phyloP scores from a whole-genome alignment of 2,329 filamentous ascomycete species.

The Aspergillus sp. region DNA sequence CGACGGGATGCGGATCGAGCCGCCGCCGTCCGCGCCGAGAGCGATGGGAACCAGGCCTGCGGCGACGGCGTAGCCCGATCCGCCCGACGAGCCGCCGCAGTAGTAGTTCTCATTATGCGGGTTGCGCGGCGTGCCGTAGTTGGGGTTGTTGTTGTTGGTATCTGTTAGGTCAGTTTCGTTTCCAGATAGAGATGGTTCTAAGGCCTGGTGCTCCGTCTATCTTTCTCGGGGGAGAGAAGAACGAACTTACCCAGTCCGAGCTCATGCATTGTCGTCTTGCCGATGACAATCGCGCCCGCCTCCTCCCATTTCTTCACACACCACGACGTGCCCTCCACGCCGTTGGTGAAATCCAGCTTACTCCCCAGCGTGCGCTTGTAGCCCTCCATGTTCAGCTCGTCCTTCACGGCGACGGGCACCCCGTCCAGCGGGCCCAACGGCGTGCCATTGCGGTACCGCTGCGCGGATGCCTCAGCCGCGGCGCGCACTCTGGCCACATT shows the following conservation, averaged over 20 bases:
- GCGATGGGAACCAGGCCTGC: conserved; percentile 70
- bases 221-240: no score
- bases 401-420: conserved; percentile 79
- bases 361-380: conserved; percentile 68
- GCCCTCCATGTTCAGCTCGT: conserved; percentile 70
- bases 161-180: conserved; percentile 44
- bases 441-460: conserved; percentile 65
- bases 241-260: conserved; percentile 61
- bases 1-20: conserved; percentile 70
- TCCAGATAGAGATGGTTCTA: not conserved
- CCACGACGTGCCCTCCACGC: conserved; percentile 61
- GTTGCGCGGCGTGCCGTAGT: conserved; percentile 72
- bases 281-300: conserved; percentile 71
- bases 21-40: conserved; percentile 73
- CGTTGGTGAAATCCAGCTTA: conserved; percentile 54
- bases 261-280: conserved; percentile 78
- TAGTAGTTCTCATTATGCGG: conserved; percentile 76
- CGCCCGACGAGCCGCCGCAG: conserved; percentile 76
- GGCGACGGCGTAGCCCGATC: conserved; percentile 67
- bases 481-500: conserved; percentile 61
- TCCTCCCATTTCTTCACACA: conserved; percentile 69
- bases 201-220: no score
- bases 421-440: conserved; percentile 72
- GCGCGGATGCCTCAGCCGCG: conserved; percentile 70
- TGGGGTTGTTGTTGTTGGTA: conserved; percentile 78